Percentiles rank a stretch among this genome's conserved stretches.
Evolutionary conservation across 2,329 filamentous ascomycete genomes (phyloP).

Genomic region (Parastagonospora nodorum): DNA sequence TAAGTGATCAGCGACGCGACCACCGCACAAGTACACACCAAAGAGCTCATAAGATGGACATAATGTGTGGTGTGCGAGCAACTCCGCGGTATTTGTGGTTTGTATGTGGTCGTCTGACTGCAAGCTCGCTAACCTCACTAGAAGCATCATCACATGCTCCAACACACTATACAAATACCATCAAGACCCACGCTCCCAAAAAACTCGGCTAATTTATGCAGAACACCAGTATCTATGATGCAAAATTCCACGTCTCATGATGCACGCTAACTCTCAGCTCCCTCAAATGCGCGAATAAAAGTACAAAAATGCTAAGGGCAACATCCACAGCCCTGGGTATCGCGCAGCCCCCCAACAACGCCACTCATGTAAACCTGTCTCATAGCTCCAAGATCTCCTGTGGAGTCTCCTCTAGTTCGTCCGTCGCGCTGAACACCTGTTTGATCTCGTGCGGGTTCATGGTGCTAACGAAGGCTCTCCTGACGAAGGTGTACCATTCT

Average conservation of each 20-base stretch:
- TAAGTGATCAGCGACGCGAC: not conserved
- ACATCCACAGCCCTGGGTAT: not conserved
- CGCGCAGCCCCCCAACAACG: not conserved
- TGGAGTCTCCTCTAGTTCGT: constrained; percentile 1
- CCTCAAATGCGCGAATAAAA: not conserved
- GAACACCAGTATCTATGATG: not conserved
- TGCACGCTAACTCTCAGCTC: not conserved
- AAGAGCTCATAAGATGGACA: not conserved
- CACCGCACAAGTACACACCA: not conserved
- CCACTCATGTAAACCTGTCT: not conserved
- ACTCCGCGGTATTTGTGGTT: not conserved
- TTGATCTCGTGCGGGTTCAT: constrained; percentile 68
- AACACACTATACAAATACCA: no score
- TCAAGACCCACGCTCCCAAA: no score
- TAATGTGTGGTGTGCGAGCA: not conserved
- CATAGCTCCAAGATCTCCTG: constrained; percentile 27
- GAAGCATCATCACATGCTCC: no score
- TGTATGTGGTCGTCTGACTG: not conserved
- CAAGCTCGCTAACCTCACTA: no score
- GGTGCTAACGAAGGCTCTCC: constrained; percentile 79
- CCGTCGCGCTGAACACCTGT: constrained; percentile 35
- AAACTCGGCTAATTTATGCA: no score
- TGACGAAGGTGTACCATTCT: constrained; percentile 77
- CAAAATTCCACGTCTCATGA: not conserved
- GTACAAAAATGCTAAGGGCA: not conserved